Evolutionary conservation across 176 grass and related monocot genomes (phyloP), one percentile per base, ranked within the genome.

Genomic region (Oryza australiensis): DNA sequence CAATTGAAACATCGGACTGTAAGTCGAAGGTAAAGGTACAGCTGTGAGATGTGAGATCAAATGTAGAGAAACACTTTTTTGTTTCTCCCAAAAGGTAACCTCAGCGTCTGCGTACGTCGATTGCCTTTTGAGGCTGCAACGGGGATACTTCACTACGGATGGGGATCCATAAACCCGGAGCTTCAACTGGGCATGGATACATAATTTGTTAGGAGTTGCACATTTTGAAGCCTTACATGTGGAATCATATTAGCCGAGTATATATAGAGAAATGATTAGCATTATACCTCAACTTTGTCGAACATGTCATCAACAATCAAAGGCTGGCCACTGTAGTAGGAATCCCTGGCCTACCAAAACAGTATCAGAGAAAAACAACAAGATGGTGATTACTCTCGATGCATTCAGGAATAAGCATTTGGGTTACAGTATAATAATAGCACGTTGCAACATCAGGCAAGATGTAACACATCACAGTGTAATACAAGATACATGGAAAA

Each of bases 291-390:
- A 24, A 99, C 88, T 95, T 91, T 99, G 79, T 99, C 96, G 14
- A 94, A 98, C 90, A 94, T 94, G 78, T 93, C 92, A 76, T 98
- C 95, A 16, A 92, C 70, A 35, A 99, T 95, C 90, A 99, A 84
- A 83, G 96, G 96, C 20, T 88, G 84, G 12, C 96, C 96, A 1
- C 90, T 93, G 73, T 99, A 99, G 88, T 99, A 99, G 3, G 96
- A 99, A 80, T 99, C 96, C 15, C 93, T 70, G 7, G 96, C 96
- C 96, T 99, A 48, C 7, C 5, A 74, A 41, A 43, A 26, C n/a
- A 89, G 18, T 9, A 35, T 64, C 22, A 12, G 46, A 27, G 68
- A 28, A 46, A 18, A 14, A 14, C 2, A 64, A 64, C 11, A 60
- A 26, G 15, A 76, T 68, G 30, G 60, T 26, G 51, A 49, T 29